Percentiles rank a stretch among this genome's conserved stretches.
These are phyloP conservation scores for Entomortierella parvispora DNA, from an alignment of 192 early-diverging fungal genomes.

Conservation along the genomic window DNA sequence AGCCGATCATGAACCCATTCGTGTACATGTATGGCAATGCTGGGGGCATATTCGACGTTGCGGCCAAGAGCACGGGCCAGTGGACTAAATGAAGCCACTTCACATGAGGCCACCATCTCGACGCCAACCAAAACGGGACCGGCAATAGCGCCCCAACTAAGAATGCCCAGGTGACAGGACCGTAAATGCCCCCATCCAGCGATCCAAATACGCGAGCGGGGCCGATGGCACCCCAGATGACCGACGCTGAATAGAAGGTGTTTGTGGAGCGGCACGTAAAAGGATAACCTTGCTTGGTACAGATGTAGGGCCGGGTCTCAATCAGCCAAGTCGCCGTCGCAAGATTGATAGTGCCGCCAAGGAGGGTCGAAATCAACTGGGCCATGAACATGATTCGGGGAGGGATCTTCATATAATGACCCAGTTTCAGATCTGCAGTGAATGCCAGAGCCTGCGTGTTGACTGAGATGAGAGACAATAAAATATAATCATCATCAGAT, in stretches of 20 bases:
- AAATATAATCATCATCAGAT: no score
- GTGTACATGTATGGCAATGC: constrained; percentile 33
- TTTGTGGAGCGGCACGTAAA: constrained; percentile 52
- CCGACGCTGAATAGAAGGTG: constrained; percentile 20
- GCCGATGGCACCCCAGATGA: constrained; percentile 79
- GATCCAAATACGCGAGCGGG: constrained; percentile 64
- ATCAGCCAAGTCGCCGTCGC: constrained; percentile 50
- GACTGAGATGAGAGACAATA: constrained; percentile 76
- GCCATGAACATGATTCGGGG: constrained; percentile 64
- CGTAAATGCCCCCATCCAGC: constrained; percentile 33
- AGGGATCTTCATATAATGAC: constrained; percentile 75
- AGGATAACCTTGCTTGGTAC: constrained; percentile 43
- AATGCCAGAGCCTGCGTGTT: constrained; percentile 77
- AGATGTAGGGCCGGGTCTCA: constrained; percentile 48
- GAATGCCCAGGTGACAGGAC: constrained; percentile 43
- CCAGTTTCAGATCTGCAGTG: constrained; percentile 72
- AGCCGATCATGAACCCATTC: constrained; percentile 48
- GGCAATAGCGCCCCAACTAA: constrained; percentile 60
- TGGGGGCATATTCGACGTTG: constrained; percentile 58
- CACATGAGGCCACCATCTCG: constrained; percentile 53
- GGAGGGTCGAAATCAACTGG: constrained; percentile 65
- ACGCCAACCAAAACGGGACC: constrained; percentile 59
- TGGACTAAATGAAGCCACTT: constrained; percentile 54
- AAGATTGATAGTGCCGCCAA: constrained; percentile 62
- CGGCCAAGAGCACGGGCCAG: constrained; percentile 58